Conservation (phyloP, 495 filamentous ascomycete genomes). For the Daldinia decipiens region DNA sequence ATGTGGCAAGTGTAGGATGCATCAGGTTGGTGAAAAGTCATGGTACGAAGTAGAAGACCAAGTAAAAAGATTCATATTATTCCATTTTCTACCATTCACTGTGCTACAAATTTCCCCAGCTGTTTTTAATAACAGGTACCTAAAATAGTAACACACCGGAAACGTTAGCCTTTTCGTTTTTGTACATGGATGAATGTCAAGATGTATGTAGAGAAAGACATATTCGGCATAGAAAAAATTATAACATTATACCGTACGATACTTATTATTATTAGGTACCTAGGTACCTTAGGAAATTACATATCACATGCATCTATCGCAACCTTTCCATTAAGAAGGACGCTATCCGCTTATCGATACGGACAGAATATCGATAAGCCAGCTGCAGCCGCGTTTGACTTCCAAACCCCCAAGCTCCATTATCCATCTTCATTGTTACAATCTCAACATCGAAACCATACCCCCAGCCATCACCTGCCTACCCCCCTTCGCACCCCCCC, state of each 20-base stretch:
- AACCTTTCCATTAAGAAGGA: slow-evolving; percentile 22
- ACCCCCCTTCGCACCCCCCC: neutral
- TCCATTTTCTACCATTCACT: neutral
- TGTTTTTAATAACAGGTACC: neutral
- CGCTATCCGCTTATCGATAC: slow-evolving; percentile 19
- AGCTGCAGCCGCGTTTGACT: neutral
- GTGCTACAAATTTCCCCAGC: neutral
- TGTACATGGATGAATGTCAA: too few species aligned
- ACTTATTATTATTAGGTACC: neutral
- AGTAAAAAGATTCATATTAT: neutral
- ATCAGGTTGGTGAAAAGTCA: slow-evolving; percentile 9
- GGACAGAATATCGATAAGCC: slow-evolving; percentile 2
- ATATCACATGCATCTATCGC: slow-evolving; percentile 25
- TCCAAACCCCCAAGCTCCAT: slow-evolving; percentile 6
- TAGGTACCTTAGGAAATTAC: neutral
- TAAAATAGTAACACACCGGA: neutral
- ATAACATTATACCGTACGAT: neutral
- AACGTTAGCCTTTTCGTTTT: too few species aligned
- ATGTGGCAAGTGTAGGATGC: slow-evolving; percentile 17
- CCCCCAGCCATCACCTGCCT: neutral
- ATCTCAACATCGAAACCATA: neutral
- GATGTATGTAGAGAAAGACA: too few species aligned
- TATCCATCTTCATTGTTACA: slow-evolving; percentile 1
- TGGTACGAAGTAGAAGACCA: slow-evolving; percentile 7
- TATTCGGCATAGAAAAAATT: too few species aligned